Percentiles rank a stretch among this genome's conserved stretches.
These are phyloP conservation scores for Solanum appendiculatum DNA, from an alignment of 257 asterid species.

Conservation along the genomic window DNA sequence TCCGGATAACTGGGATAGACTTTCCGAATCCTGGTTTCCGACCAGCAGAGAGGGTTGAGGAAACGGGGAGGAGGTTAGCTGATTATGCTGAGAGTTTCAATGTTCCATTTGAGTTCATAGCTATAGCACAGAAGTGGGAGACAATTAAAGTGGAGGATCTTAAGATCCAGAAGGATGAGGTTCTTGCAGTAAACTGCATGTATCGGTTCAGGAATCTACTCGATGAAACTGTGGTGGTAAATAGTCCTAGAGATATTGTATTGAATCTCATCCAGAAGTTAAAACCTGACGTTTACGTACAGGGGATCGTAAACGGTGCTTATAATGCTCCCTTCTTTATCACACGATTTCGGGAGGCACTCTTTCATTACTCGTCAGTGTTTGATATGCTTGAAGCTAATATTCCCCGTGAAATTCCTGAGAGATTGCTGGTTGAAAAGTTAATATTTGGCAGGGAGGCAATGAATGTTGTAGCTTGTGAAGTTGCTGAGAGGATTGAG, in stretches of 20 bases:
- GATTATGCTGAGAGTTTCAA: conserved; percentile 27
- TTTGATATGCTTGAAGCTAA: conserved; percentile 37
- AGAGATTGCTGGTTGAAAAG: conserved; percentile 28
- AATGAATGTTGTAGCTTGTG: conserved; percentile 41
- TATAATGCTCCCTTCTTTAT: conserved; percentile 35
- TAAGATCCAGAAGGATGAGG: conserved; percentile 26
- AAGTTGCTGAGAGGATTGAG: conserved; percentile 37
- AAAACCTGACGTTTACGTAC: conserved; percentile 22
- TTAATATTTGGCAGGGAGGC: conserved; percentile 30
- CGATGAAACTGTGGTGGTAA: conserved; percentile 30
- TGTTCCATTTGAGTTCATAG: conserved; percentile 32
- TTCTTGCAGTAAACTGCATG: conserved; percentile 25
- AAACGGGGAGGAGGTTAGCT: conserved; percentile 32
- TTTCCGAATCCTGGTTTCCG: conserved; percentile 37
- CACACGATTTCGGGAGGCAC: conserved; percentile 34
- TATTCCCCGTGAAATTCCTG: conserved; percentile 29
- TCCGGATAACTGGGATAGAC: conserved; percentile 42
- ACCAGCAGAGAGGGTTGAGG: conserved; percentile 33
- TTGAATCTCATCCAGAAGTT: conserved; percentile 23
- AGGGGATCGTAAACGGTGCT: conserved; percentile 34
- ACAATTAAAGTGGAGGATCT: conserved; percentile 26
- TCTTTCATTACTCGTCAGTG: conserved; percentile 31
- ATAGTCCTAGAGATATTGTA: conserved; percentile 31
- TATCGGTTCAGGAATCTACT: conserved; percentile 27
- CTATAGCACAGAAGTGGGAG: conserved; percentile 42